Conservation (phyloP, 75 land plant genomes). For the Gnetum montanum region DNA sequence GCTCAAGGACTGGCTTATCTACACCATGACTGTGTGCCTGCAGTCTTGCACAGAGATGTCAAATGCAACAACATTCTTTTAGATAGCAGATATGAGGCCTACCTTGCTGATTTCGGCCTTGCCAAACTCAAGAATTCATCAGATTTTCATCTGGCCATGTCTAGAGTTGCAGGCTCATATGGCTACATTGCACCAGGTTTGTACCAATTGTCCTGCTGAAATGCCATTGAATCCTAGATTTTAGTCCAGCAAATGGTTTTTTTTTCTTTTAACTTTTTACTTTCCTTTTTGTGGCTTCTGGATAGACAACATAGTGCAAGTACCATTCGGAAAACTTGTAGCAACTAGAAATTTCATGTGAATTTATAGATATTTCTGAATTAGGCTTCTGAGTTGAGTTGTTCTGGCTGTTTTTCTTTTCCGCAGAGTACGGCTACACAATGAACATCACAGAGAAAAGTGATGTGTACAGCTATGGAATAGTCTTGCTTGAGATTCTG, state of each 20-base stretch:
- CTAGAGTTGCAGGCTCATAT: slow-evolving; percentile 89
- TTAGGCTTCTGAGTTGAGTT: too few species aligned
- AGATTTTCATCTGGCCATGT: slow-evolving; percentile 56
- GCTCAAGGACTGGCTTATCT: slow-evolving; percentile 87
- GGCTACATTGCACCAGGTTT: slow-evolving; percentile 93
- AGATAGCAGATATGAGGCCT: slow-evolving; percentile 70
- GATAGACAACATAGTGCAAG: too few species aligned
- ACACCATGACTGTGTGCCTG: slow-evolving; percentile 84
- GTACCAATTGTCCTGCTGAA: too few species aligned
- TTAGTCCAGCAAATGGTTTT: background rate
- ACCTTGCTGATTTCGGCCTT: slow-evolving; percentile 82
- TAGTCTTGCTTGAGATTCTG: slow-evolving; percentile 78
- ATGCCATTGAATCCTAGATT: background rate
- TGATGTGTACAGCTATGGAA: slow-evolving; percentile 90
- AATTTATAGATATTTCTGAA: too few species aligned
- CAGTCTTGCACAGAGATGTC: slow-evolving; percentile 81
- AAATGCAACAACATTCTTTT: slow-evolving; percentile 72
- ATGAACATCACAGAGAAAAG: slow-evolving; percentile 91
- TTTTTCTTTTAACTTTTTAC: too few species aligned
- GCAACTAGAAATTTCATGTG: too few species aligned
- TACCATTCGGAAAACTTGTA: too few species aligned
- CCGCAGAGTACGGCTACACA: slow-evolving; percentile 88
- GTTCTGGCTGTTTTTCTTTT: background rate
- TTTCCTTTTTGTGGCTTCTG: too few species aligned
- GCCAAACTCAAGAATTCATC: slow-evolving; percentile 75